Conservation (phyloP, 345 rosid genomes). For the thale cress (Arabidopsis thaliana) region TAIR10.1 NC_003071.7:18462501-18463000, state of each 20-base stretch:
- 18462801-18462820: no score
- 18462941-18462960: not conserved
- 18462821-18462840: no score
- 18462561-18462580: slow-evolving; percentile 35
- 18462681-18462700: no score
- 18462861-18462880: not conserved
- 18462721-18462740: no score
- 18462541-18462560: slow-evolving; percentile 19
- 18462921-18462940: not conserved
- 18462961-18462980: not conserved
- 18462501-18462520: slow-evolving; percentile 29
- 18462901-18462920: not conserved
- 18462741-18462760: no score
- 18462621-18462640: not conserved
- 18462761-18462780: no score
- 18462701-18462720: no score
- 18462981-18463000: not conserved
- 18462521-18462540: not conserved
- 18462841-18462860: no score
- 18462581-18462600: slow-evolving; percentile 40
- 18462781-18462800: no score
- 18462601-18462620: slow-evolving; percentile 37
- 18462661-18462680: no score
- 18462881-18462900: not conserved
- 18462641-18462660: not conserved